Conservation (phyloP, 2,329 filamentous ascomycete genomes). For the Reticulascus tulasneorum region DNA sequence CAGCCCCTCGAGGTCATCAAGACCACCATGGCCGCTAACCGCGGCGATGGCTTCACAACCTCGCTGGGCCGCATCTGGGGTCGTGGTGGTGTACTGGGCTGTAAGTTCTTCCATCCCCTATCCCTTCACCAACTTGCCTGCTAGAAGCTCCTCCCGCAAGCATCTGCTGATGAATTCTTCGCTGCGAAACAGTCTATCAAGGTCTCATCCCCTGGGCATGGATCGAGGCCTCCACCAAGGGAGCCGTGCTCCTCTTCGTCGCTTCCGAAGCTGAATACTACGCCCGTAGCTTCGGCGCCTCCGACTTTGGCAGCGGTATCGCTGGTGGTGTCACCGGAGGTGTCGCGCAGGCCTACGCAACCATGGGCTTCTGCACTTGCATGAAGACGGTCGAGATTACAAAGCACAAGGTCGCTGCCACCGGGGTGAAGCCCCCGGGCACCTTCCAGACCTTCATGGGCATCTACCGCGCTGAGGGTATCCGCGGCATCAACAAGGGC, state of each 20-base stretch:
- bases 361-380: constrained; percentile 99
- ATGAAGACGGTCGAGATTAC: constrained; percentile 99
- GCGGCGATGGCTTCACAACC: constrained; percentile 77
- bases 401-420: constrained; percentile 86
- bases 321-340: constrained; percentile 87
- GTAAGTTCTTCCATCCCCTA: constrained; percentile 53
- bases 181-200: constrained; percentile 77
- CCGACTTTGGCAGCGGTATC: constrained; percentile 86
- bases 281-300: constrained; percentile 76
- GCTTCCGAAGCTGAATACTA: constrained; percentile 97
- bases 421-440: constrained; percentile 79
- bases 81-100: constrained; percentile 89
- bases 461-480: constrained; percentile 92
- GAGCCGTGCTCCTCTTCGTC: constrained; percentile 97
- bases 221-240: constrained; percentile 99
- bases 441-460: constrained; percentile 95
- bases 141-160: not conserved
- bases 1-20: constrained; percentile 97
- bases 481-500: constrained; percentile 94
- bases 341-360: constrained; percentile 96
- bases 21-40: constrained; percentile 99
- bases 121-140: not conserved
- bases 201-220: constrained; percentile 99
- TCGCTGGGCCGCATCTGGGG: constrained; percentile 87
- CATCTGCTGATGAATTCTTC: constrained; percentile 19